Conservation (phyloP, 345 rosid species). For the Mercurialis annua region DNA sequence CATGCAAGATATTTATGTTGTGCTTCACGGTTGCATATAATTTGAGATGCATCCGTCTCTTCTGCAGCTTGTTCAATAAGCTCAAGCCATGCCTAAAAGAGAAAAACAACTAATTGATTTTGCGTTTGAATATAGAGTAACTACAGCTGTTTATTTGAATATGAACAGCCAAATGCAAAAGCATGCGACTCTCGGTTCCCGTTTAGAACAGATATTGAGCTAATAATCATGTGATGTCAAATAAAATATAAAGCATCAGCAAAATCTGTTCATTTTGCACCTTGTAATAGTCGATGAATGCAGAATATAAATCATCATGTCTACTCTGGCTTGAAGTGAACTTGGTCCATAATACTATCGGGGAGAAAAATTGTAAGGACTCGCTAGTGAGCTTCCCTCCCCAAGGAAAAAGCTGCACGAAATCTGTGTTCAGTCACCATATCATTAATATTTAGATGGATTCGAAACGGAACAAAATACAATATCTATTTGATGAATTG, state of each 20-base stretch:
- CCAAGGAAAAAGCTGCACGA: constrained; percentile 90
- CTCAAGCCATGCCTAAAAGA: constrained; percentile 54
- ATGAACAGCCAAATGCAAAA: background rate
- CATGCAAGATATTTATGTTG: constrained; percentile 66
- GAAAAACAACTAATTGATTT: background rate
- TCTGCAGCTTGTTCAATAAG: constrained; percentile 46
- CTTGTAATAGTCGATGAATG: constrained; percentile 68
- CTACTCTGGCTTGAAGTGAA: constrained; percentile 43
- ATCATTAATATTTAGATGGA: constrained; percentile 24
- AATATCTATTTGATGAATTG: constrained; percentile 6
- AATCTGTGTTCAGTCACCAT: constrained; percentile 41
- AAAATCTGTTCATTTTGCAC: constrained; percentile 25
- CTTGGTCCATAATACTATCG: constrained; percentile 69
- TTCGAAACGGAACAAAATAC: background rate
- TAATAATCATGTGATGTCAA: background rate
- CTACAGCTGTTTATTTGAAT: background rate
- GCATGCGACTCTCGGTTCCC: background rate
- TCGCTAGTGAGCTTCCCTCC: constrained; percentile 94
- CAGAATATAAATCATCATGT: constrained; percentile 44
- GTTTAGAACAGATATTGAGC: background rate
- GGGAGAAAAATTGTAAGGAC: constrained; percentile 71
- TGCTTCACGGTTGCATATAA: constrained; percentile 46
- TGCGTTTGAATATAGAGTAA: background rate
- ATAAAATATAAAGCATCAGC: background rate
- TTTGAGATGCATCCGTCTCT: constrained; percentile 38